A percentile compares a stretch with the other conserved stretches of the same genome.
These are phyloP conservation scores for Purpureocillium lavendulum DNA, from an alignment of 2,329 filamentous ascomycete genomes.

Conservation along the genomic window DNA sequence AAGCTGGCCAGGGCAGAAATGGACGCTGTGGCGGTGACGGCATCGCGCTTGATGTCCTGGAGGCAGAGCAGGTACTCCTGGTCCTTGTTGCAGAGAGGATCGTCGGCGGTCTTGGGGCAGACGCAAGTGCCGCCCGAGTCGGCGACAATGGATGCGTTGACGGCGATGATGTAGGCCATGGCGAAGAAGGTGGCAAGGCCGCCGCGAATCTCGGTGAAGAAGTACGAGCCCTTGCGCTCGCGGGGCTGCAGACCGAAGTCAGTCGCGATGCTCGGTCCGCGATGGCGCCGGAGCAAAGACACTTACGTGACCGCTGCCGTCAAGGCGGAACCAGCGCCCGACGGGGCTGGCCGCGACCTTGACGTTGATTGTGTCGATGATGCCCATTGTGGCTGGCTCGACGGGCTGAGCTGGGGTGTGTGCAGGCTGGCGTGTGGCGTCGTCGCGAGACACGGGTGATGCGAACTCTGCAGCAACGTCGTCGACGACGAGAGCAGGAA, in stretches of 20 bases:
- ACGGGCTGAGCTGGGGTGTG: too few relatives aligned
- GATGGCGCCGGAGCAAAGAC: not conserved
- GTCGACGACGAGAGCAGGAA: too few relatives aligned
- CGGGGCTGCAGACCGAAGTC: slow-evolving; percentile 38
- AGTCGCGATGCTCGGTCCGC: too few relatives aligned
- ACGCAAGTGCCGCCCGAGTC: slow-evolving; percentile 70
- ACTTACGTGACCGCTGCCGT: slow-evolving; percentile 75
- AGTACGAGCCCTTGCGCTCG: slow-evolving; percentile 66
- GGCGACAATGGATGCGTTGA: slow-evolving; percentile 46
- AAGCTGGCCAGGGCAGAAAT: slow-evolving; percentile 75
- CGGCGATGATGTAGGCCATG: slow-evolving; percentile 46
- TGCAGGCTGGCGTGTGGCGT: not conserved
- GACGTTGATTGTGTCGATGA: slow-evolving; percentile 41
- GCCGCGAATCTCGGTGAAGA: slow-evolving; percentile 77
- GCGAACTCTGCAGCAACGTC: too few relatives aligned
- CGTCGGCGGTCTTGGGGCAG: slow-evolving; percentile 45
- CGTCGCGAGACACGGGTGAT: not conserved
- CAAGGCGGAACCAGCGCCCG: slow-evolving; percentile 69
- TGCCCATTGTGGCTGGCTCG: slow-evolving; percentile 28
- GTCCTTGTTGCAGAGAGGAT: slow-evolving; percentile 44
- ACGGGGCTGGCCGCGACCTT: slow-evolving; percentile 56
- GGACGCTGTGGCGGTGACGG: slow-evolving; percentile 78
- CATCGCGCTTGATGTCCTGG: slow-evolving; percentile 60
- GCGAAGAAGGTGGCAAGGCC: slow-evolving; percentile 74
- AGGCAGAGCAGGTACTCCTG: slow-evolving; percentile 56